phyloP scores from a whole-genome alignment of 352 stramenopile species.

The Phytopythium chamaehyphon region DNA sequence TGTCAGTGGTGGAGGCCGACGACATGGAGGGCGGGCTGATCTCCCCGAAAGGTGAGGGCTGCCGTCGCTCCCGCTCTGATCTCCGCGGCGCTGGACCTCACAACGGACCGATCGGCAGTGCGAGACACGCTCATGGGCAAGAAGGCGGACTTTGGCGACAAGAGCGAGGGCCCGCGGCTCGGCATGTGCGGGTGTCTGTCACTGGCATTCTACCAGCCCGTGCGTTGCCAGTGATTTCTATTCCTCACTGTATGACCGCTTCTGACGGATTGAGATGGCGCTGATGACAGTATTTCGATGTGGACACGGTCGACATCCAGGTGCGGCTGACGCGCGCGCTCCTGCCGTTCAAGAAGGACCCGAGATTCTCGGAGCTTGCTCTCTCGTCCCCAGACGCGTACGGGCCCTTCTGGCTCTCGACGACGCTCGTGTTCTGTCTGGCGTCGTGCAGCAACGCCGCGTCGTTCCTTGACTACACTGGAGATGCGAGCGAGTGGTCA shows the following conservation, averaged over 20 bases:
- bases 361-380: slow-evolving; percentile 72
- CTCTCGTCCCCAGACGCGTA: slow-evolving; percentile 65
- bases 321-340: slow-evolving; percentile 65
- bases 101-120: slow-evolving; percentile 11
- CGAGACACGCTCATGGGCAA: slow-evolving; percentile 66
- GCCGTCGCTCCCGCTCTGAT: neutral
- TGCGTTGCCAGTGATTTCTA: too few relatives aligned
- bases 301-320: slow-evolving; percentile 80
- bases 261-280: neutral
- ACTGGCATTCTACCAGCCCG: slow-evolving; percentile 79
- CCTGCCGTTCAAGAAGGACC: slow-evolving; percentile 83
- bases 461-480: slow-evolving; percentile 73
- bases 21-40: slow-evolving; percentile 74
- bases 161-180: slow-evolving; percentile 19
- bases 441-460: slow-evolving; percentile 83
- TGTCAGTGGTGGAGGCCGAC: slow-evolving; percentile 67
- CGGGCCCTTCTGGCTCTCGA: slow-evolving; percentile 79
- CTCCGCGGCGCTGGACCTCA: neutral
- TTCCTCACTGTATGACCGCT: too few relatives aligned
- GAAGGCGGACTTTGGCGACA: slow-evolving; percentile 28
- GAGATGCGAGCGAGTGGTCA: slow-evolving; percentile 55
- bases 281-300: slow-evolving; percentile 71
- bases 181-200: slow-evolving; percentile 81
- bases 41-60: slow-evolving; percentile 55
- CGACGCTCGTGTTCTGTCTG: slow-evolving; percentile 84